phyloP scores from a whole-genome alignment of 441 rosid species.

The Gossypium davidsonii region DNA sequence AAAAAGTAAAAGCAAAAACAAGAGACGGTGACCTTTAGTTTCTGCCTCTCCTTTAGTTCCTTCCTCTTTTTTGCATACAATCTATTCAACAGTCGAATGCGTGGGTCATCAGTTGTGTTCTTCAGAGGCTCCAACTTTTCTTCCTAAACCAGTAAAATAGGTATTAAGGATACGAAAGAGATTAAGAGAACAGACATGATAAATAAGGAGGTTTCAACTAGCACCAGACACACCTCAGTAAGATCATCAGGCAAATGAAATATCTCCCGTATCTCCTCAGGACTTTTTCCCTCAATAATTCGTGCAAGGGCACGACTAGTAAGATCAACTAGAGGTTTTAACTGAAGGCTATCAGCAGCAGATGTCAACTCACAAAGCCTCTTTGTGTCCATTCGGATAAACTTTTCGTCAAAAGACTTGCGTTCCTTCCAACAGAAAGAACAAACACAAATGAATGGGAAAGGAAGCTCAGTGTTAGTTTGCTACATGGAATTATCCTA shows the following conservation, averaged over 20 bases:
- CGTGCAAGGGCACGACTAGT: slow-evolving; percentile 75
- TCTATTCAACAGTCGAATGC: slow-evolving; percentile 61
- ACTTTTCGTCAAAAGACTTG: slow-evolving; percentile 60
- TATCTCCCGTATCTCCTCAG: slow-evolving; percentile 74
- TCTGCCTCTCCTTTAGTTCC: slow-evolving; percentile 60
- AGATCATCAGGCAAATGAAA: slow-evolving; percentile 79
- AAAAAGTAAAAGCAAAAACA: neutral
- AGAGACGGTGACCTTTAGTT: slow-evolving; percentile 39
- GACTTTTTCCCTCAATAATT: slow-evolving; percentile 62
- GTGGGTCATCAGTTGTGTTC: slow-evolving; percentile 63
- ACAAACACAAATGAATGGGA: neutral
- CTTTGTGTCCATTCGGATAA: slow-evolving; percentile 69
- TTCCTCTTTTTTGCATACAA: slow-evolving; percentile 64
- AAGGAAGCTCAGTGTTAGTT: neutral
- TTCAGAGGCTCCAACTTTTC: slow-evolving; percentile 72
- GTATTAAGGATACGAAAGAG: slow-evolving; percentile 14
- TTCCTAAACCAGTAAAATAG: slow-evolving; percentile 34
- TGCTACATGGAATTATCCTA: neutral
- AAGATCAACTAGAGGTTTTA: slow-evolving; percentile 69
- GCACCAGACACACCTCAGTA: slow-evolving; percentile 59
- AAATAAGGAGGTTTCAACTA: slow-evolving; percentile 20
- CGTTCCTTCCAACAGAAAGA: slow-evolving; percentile 38
- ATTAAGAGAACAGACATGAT: slow-evolving; percentile 3
- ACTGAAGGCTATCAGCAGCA: slow-evolving; percentile 71
- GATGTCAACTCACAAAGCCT: slow-evolving; percentile 72